Percentiles rank a stretch among this genome's conserved stretches.
Evolutionary conservation across 352 stramenopile genomes (phyloP).

Genomic region (Pythium scleroteichum): DNA sequence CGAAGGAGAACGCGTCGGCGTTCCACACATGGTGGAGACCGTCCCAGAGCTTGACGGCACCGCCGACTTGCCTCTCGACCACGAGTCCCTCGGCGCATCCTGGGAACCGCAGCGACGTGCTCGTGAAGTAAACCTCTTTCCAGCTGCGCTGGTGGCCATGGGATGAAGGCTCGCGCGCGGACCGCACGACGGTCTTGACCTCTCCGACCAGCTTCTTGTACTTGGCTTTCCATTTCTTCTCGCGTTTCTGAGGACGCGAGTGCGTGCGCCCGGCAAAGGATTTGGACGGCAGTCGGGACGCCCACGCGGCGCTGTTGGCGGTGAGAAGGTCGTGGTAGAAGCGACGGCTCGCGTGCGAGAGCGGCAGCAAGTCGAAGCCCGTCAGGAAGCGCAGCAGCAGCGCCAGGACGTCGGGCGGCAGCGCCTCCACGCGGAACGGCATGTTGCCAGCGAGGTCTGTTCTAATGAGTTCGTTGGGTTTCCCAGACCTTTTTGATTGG

Average conservation of each 20-base stretch:
- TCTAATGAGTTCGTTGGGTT: not conserved
- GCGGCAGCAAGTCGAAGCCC: conserved; percentile 31
- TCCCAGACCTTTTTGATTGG: too few species aligned
- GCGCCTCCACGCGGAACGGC: not conserved
- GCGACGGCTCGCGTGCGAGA: conserved; percentile 24
- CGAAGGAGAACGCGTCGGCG: conserved; percentile 14
- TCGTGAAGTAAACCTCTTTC: conserved; percentile 12
- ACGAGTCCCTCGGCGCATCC: not conserved
- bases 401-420: conserved; percentile 29
- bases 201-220: conserved; percentile 10
- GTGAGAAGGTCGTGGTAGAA: conserved; percentile 5
- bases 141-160: not conserved
- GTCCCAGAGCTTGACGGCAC: conserved; percentile 3
- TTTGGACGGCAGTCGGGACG: not conserved
- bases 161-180: not conserved
- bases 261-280: not conserved
- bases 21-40: conserved; percentile 6
- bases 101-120: conserved; percentile 7
- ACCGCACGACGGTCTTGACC: conserved; percentile 6
- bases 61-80: not conserved
- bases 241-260: not conserved
- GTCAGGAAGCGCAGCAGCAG: conserved; percentile 23
- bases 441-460: not conserved
- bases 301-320: not conserved
- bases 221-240: conserved; percentile 6